Base-by-base conservation (phyloP, 2,329 filamentous ascomycete species). In the Tolypocladium guangdongense region DNA sequence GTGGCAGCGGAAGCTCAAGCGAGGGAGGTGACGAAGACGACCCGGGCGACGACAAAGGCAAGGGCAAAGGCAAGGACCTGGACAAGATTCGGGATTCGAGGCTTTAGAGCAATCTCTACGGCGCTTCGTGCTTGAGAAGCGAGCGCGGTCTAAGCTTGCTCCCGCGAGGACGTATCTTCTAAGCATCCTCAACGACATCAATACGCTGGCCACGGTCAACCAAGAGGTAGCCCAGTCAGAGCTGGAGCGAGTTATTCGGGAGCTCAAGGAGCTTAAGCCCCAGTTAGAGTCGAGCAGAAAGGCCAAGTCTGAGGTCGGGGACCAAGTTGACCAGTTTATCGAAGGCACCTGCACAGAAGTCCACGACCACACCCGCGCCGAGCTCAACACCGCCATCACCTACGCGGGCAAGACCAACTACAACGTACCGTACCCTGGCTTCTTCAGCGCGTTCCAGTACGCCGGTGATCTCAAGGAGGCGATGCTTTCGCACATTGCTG, bases 141-240 rank as follows among this genome's bases (percentile, higher is more conserved):
- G 93, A 53, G 90, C 93, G 49, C 83, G 90, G 33, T 97, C 93
- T 10, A 99, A 99, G 73, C 80, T 99, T 55, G 92, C 93, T 1
- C 93, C 93, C 6, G 93, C 93, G 7, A 91, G 90, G 71, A 97
- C 92, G 2, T 99, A 99, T 65, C 81, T 99, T 1, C 76, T 95
- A 62, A 99, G 99, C 68, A 86, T 97, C 30, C 78, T 99, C 36
- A 87, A 89, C 60, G 93, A 99, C 64, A 78, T 99, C 55, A 77
- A 90, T 64, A 85, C 83, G 4, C 77, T 99, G 43, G 92, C 92
- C 6, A 83, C 78, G 0, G 89, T 96, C 61, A 99, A 99, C 68
- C 78, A 84, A 30, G 89, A 96, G 59, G 86, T 96, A 32, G 90
- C 91, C 2, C 83, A 90, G 62, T 80, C 84, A 10, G 93, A 99